Evolutionary conservation across 176 grass and related monocot species (phyloP), one percentile per base, ranked within the genome.

Genomic region (Oryza glaberrima): DNA sequence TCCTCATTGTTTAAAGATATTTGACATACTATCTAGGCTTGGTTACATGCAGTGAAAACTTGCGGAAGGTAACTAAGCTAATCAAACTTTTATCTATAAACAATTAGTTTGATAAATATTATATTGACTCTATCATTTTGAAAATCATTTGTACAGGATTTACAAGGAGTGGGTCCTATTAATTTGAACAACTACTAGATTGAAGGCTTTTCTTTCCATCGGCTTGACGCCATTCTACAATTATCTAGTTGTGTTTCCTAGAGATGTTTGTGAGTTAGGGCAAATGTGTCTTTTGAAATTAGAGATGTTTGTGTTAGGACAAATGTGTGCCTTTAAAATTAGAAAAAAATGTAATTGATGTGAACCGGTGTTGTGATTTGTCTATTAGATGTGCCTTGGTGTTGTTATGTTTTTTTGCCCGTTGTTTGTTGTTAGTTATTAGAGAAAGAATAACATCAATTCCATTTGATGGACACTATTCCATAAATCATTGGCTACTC

Each of bases 1-100:
- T 48, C 84, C 85, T 68, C 79, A 83, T 43, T 90, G 84, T 40
- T 28, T 77, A 16, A 90, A 86, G 69, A 90, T 90, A 41, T 90
- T 86, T 61, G 25, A 52, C 40, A 63, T 56, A 75, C 63, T 86
- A 7, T 58, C 84, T 9, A 46, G 28, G 65, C n/a, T 49, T 75
- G 88, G 80, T 26, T 86, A 69, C 17, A 63, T 20, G 13, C 0
- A 40, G 22, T 19, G 4, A 67, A 73, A 65, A 35, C 10, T 77
- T 67, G 25, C 38, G 15, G 58, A 9, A 90, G 69, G 84, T 86
- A 86, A 75, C 28, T 1, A 56, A 56, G 67, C 28, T 69, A 41
- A 11, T 40, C 2, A 7, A 12, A 1, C 35, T 16, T 38, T 72
- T 72, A 0, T 75, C 3, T 17, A 56, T 77, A 54, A 5, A 4